Conservation (phyloP, 768 basidiomycete genomes). For the Panaeolus cyanescens region DNA sequence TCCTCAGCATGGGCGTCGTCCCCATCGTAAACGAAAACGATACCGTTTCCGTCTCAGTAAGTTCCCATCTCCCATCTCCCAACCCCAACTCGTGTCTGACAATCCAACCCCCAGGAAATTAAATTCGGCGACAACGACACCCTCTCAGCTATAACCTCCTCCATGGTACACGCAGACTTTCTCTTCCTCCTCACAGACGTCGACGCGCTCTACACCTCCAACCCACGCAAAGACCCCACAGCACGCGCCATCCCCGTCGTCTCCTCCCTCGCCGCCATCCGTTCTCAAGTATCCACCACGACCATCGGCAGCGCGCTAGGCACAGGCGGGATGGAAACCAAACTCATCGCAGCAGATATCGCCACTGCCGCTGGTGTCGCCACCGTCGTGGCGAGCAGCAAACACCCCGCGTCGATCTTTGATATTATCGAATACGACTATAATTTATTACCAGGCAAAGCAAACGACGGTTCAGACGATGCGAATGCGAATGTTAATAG, state of each 20-base stretch:
- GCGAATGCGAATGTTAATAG: background rate
- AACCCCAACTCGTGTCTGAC: background rate
- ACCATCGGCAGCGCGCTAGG: conserved; percentile 93
- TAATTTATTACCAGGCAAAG: conserved; percentile 19
- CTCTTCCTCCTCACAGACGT: conserved; percentile 97
- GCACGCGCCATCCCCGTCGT: conserved; percentile 85
- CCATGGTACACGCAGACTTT: conserved; percentile 98
- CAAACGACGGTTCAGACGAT: background rate
- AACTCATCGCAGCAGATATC: conserved; percentile 97
- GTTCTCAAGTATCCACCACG: conserved; percentile 85
- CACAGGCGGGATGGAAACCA: conserved; percentile 99
- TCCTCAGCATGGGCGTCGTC: conserved; percentile 91
- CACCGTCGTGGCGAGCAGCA: conserved; percentile 88
- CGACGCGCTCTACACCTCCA: conserved; percentile 92
- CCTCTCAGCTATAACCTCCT: conserved; percentile 93
- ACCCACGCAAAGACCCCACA: conserved; percentile 86
- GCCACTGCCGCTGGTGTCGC: conserved; percentile 94
- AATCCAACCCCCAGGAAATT: conserved; percentile 73
- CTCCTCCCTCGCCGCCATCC: conserved; percentile 78
- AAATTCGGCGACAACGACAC: conserved; percentile 99
- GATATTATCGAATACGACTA: conserved; percentile 79
- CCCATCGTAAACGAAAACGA: conserved; percentile 99
- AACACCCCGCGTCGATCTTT: conserved; percentile 71
- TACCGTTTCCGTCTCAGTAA: conserved; percentile 94
- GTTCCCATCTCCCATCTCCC: conserved; percentile 28